These are phyloP conservation scores for Pisolithus microcarpus DNA, from an alignment of 768 basidiomycete genomes.

Conservation along the genomic window DNA sequence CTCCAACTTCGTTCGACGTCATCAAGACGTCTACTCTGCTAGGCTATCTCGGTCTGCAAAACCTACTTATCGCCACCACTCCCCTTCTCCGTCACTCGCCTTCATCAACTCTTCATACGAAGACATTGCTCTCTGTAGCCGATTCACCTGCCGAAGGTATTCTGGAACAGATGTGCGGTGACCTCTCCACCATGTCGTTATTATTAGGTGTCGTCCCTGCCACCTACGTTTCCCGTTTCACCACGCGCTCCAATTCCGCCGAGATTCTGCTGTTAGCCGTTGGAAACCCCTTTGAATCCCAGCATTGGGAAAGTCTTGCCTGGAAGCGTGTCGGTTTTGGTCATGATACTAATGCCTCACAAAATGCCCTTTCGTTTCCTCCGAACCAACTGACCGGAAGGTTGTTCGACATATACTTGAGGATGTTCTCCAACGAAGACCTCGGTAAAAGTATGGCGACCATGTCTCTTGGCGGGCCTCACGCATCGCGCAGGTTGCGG, in stretches of 20 bases:
- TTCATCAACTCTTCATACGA: conserved; percentile 24
- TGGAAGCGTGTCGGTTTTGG: conserved; percentile 17
- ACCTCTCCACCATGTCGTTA: conserved; percentile 21
- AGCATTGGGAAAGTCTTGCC: conserved; percentile 19
- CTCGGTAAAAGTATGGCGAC: conserved; percentile 5
- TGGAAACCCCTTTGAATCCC: neutral
- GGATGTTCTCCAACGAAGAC: conserved; percentile 27
- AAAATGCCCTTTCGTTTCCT: conserved; percentile 5
- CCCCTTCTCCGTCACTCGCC: conserved; percentile 20
- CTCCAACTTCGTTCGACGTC: conserved; percentile 26
- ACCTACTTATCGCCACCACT: conserved; percentile 15
- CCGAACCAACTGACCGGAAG: conserved; percentile 20
- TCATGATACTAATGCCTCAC: neutral
- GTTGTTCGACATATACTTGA: conserved; percentile 21
- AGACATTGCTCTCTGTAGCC: conserved; percentile 14
- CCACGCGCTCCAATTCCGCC: conserved; percentile 22
- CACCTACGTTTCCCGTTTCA: conserved; percentile 20
- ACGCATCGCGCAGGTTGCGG: neutral
- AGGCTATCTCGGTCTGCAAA: conserved; percentile 26
- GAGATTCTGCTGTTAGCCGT: conserved; percentile 11
- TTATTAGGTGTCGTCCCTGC: conserved; percentile 23
- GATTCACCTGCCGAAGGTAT: conserved; percentile 9
- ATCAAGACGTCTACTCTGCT: conserved; percentile 28
- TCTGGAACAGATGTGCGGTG: conserved; percentile 21
- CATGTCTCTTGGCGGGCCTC: neutral